phyloP scores from a whole-genome alignment of 805 yeast genomes.

The Candida dajiaensis region DNA sequence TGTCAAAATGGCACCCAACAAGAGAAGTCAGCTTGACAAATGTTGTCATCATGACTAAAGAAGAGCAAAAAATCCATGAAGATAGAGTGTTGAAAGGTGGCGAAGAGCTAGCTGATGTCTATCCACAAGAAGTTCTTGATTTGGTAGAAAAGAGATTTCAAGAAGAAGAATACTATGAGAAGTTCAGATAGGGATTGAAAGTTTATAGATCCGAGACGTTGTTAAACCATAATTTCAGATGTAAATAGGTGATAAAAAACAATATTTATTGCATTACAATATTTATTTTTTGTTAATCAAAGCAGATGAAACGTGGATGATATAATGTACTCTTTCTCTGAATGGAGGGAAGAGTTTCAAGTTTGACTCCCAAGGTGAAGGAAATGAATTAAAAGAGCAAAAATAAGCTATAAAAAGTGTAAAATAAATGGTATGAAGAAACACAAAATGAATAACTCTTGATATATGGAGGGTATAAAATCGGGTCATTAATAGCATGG shows the following conservation, averaged over 20 bases:
- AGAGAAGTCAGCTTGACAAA: constrained; percentile 66
- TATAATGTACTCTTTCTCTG: too few relatives aligned
- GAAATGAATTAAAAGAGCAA: neutral
- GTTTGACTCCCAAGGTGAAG: neutral
- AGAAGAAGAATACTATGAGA: constrained; percentile 72
- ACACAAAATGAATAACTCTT: neutral
- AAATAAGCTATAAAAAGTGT: neutral
- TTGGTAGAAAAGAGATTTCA: constrained; percentile 56
- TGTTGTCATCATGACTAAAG: constrained; percentile 81
- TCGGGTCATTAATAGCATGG: neutral
- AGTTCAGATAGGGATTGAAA: constrained; percentile 32
- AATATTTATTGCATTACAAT: neutral
- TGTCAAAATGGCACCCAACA: constrained; percentile 79
- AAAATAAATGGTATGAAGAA: neutral
- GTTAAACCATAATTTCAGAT: neutral
- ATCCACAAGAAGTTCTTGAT: constrained; percentile 50
- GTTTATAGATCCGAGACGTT: neutral
- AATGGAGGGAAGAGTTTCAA: too few relatives aligned
- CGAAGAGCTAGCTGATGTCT: constrained; percentile 57
- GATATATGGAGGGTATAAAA: neutral
- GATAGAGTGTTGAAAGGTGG: constrained; percentile 63
- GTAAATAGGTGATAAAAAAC: neutral
- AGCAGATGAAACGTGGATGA: neutral
- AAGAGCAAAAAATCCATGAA: constrained; percentile 81
- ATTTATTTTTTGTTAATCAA: neutral